These are phyloP conservation scores for Camellia lanceoleosa DNA, from an alignment of 148 eudicot species.

Conservation along the genomic window DNA sequence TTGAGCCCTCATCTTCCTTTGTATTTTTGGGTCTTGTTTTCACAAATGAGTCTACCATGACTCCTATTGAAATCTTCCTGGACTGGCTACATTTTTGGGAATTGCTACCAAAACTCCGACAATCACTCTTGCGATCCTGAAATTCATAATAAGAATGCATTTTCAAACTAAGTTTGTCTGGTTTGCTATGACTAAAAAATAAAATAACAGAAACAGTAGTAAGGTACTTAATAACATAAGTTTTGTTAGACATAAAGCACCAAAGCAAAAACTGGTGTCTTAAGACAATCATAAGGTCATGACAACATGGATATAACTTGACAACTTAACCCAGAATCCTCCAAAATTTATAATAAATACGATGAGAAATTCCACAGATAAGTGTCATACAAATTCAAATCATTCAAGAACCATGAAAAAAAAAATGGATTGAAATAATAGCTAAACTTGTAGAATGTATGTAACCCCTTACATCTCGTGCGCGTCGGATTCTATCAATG, in stretches of 20 bases:
- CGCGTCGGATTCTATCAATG: slow-evolving; percentile 8
- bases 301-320: background rate
- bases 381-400: background rate
- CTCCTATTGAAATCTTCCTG: slow-evolving; percentile 79
- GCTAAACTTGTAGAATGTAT: no score
- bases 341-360: background rate
- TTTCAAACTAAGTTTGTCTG: background rate
- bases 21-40: slow-evolving; percentile 21
- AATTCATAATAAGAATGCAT: slow-evolving; percentile 14
- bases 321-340: background rate
- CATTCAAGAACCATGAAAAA: background rate
- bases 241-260: background rate
- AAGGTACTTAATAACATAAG: background rate
- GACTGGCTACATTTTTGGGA: slow-evolving; percentile 53
- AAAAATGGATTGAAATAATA: background rate
- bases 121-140: slow-evolving; percentile 45
- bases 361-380: background rate
- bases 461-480: slow-evolving; percentile 20
- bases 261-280: background rate
- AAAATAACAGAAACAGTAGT: background rate
- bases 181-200: background rate
- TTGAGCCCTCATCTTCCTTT: slow-evolving; percentile 19
- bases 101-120: slow-evolving; percentile 55
- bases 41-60: slow-evolving; percentile 40
- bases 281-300: background rate